Conservation (phyloP, 2,329 filamentous ascomycete species). For the Epichloe baconii region DNA sequence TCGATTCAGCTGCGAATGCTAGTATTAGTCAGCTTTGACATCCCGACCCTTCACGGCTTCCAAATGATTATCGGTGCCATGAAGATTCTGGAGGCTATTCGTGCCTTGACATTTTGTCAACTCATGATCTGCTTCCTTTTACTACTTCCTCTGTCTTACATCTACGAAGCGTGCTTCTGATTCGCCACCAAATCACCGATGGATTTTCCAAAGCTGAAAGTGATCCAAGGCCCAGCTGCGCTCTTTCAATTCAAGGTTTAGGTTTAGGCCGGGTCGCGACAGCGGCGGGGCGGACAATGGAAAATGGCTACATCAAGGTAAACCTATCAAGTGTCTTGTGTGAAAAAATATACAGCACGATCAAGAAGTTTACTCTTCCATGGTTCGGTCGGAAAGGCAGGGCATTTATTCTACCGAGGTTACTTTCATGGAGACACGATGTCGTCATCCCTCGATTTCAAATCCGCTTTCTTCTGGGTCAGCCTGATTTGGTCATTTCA, state of each 20-base stretch:
- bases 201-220: no score
- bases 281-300: background rate
- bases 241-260: background rate
- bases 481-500: no score
- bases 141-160: background rate
- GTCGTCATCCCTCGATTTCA: slow-evolving; percentile 31
- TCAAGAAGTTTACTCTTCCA: background rate
- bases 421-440: slow-evolving; percentile 27
- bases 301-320: background rate
- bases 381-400: slow-evolving; percentile 28
- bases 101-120: no score
- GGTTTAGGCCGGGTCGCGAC: background rate
- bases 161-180: background rate
- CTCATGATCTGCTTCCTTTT: background rate
- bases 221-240: no score
- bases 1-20: background rate
- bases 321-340: background rate
- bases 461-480: no score
- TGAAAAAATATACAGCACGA: background rate
- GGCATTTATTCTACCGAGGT: slow-evolving; percentile 29
- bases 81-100: background rate
- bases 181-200: background rate
- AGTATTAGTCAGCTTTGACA: background rate
- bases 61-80: background rate
- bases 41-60: background rate